Evolutionary conservation across 352 stramenopile species (phyloP), one percentile per base, ranked within the genome.

Genomic region (Thraustochytrium sp.): DNA sequence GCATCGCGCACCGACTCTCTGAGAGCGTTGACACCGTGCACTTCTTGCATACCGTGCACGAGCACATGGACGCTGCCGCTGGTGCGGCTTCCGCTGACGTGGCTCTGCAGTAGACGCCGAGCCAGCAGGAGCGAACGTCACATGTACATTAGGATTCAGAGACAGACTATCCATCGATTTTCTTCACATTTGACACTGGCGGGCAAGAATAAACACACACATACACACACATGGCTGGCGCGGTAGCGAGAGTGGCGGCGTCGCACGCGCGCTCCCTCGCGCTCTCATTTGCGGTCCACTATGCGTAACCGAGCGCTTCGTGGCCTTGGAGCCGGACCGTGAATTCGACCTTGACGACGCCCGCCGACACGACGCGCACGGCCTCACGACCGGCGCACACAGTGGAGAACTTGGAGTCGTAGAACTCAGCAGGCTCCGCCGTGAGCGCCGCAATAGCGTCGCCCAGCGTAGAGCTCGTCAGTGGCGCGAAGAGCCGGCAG

Each of bases 31-130:
- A 8, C 13, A 40, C 34, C n/a, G 13, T 80, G 16, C n/a, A 63
- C 34, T 75, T 80, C 31, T 44, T 80, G 36, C 21, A 80, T 9
- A 63, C 68, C 3, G 68, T 80, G 34, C 68, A 80, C 68, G 62
- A 75, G 3, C 21, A 54, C 11, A 75, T 75, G 18, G 62, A 51
- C 21, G 18, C 26, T 18, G 48, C 18, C n/a, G 48, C 48, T 23
- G n/a, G 26, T 63, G 34, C 5, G 5, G 26, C 8, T 5, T 8
- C 8, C 8, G 34, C 8, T 16, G 21, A 38, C 54, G 21, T 8
- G 34, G 34, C 54, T 38, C 8, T 63, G 8, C 5, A 63, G 5
- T 63, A 55, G 48, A 55, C n/a, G 0, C 48, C 48, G 16, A 55
- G 18, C 16, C 18, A 55, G 48, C n/a, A 55, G 16, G 48, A 18